Evolutionary conservation across 2,329 filamentous ascomycete genomes (phyloP), one percentile per base, ranked within the genome.

Genomic region (Madurella fahalii): DNA sequence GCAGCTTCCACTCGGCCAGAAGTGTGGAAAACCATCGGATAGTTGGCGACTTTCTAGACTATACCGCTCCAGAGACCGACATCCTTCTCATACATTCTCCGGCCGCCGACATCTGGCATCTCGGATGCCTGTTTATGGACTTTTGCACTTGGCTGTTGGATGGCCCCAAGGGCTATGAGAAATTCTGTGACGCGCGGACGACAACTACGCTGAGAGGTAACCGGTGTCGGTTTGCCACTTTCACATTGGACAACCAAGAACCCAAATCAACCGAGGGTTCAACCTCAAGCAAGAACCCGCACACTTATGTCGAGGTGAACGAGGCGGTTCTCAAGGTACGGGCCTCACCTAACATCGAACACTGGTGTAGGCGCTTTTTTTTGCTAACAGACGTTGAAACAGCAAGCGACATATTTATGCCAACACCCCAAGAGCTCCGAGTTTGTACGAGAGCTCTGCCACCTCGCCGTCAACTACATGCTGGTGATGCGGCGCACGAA

Each of bases 41-140:
- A 4, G 64, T 66, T 9, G 61, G 71, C 32, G 67, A 64, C 11
- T 68, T 61, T 1, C 66, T 62, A 3, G 60, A 69, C 49, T 67
- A 67, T 53, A 68, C 70, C 52, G 48, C 53, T 15, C 53, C 53
- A 1, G 53, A 56, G 25, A 48, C 44, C 31, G 43, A 56, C 18
- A 31, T 56, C 15, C 16, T 56, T 16, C 20, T 49, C 12, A 42
- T 37, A 7, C 39, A 43, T 18, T 52, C 53, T 15, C 53, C 43
- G 18, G 43, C 49, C 31, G 40, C 44, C 12, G 53, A 56, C n/a
- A 50, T 56, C 11, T 56, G 53, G 53, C 45, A 50, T 9, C 46
- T 56, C 13, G 53, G 53, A 4, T 56, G 53, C 18, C 40, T 56
- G 9, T 56, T 43, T 37, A 40, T 56, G 39, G 53, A 56, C 9